phyloP scores from a whole-genome alignment of 352 stramenopile genomes.

The Phytophthora hibernalis region DNA sequence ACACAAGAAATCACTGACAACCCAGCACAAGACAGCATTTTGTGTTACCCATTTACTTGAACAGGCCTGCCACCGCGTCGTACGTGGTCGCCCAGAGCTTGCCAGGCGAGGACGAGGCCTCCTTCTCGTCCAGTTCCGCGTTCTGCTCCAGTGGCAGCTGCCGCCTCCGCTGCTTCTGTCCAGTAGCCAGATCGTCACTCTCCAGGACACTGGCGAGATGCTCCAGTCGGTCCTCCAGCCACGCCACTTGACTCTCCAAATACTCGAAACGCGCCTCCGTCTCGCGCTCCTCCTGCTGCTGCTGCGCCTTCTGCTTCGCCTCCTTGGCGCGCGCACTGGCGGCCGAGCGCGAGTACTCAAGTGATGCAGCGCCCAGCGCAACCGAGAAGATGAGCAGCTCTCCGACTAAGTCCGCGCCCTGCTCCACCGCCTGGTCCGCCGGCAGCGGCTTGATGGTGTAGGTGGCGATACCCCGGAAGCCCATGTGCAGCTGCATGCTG shows the following conservation, averaged over 20 bases:
- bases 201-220: slow-evolving; percentile 49
- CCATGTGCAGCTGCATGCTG: slow-evolving; percentile 81
- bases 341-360: slow-evolving; percentile 79
- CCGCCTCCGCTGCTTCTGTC: slow-evolving; percentile 10
- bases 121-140: slow-evolving; percentile 39
- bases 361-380: slow-evolving; percentile 66
- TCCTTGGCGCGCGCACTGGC: slow-evolving; percentile 67
- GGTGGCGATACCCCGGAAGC: slow-evolving; percentile 77
- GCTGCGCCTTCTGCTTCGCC: slow-evolving; percentile 55
- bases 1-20: too few species aligned
- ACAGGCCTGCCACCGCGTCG: slow-evolving; percentile 41
- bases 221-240: slow-evolving; percentile 51
- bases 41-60: slow-evolving; percentile 40
- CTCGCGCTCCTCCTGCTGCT: slow-evolving; percentile 52
- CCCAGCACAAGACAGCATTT: background rate
- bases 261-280: slow-evolving; percentile 59
- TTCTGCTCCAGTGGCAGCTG: slow-evolving; percentile 27
- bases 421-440: slow-evolving; percentile 76
- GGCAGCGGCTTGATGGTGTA: slow-evolving; percentile 83
- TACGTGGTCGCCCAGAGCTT: slow-evolving; percentile 38
- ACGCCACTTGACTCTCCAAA: slow-evolving; percentile 54
- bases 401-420: slow-evolving; percentile 78
- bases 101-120: slow-evolving; percentile 24
- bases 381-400: slow-evolving; percentile 86
- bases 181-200: slow-evolving; percentile 26